Conservation (phyloP, 805 yeast genomes). For the Lachancea nothofagi region DNA sequence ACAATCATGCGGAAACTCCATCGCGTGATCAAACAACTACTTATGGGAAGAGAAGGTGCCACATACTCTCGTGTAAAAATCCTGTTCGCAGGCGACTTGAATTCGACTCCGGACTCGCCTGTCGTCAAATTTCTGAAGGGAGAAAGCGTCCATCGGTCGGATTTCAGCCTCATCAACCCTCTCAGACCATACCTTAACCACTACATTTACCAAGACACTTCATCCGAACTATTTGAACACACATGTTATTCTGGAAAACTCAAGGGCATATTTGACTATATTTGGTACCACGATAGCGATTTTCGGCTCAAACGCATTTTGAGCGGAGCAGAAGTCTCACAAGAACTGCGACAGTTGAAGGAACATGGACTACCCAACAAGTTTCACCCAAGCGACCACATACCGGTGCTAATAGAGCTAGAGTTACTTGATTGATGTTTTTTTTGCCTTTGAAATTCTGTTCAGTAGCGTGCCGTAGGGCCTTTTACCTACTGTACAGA, state of each 20-base stretch:
- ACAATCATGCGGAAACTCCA: conserved; percentile 36
- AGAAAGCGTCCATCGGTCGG: conserved; percentile 26
- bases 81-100: conserved; percentile 52
- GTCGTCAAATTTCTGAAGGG: conserved; percentile 42
- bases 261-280: conserved; percentile 52
- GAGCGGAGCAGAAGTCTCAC: conserved; percentile 39
- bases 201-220: conserved; percentile 30
- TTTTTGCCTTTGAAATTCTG: too few species aligned
- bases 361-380: conserved; percentile 48
- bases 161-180: conserved; percentile 29
- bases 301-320: conserved; percentile 41
- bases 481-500: too few species aligned
- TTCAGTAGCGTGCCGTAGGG: too few species aligned
- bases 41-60: conserved; percentile 20
- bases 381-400: conserved; percentile 55
- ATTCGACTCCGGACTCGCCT: conserved; percentile 45
- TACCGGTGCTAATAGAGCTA: conserved; percentile 38
- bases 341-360: conserved; percentile 19
- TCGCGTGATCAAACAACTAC: conserved; percentile 22
- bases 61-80: conserved; percentile 33
- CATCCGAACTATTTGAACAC: conserved; percentile 30
- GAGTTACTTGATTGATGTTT: conserved; percentile 19
- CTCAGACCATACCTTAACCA: conserved; percentile 31
- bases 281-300: conserved; percentile 44
- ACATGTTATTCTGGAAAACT: conserved; percentile 47